phyloP scores from a whole-genome alignment of 768 basidiomycete species.

The Amanita muscaria region DNA sequence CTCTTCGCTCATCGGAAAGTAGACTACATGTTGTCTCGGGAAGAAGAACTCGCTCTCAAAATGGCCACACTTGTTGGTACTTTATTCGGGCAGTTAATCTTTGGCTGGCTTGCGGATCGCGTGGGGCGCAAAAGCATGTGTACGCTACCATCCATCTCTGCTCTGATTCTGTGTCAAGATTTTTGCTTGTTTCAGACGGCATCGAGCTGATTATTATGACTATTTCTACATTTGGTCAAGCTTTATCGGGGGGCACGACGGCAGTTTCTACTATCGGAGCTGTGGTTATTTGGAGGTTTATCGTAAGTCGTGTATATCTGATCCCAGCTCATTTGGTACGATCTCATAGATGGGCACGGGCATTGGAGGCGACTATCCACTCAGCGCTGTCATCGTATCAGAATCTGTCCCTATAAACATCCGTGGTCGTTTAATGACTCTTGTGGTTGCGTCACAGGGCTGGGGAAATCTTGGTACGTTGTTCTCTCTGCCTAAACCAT shows the following conservation, averaged over 20 bases:
- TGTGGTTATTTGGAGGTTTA: slow-evolving; percentile 77
- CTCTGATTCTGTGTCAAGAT: background rate
- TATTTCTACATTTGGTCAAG: slow-evolving; percentile 69
- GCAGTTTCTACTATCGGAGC: slow-evolving; percentile 68
- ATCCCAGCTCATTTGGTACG: background rate
- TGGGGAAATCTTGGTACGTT: slow-evolving; percentile 55
- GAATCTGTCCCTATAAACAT: slow-evolving; percentile 76
- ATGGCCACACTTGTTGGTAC: slow-evolving; percentile 73
- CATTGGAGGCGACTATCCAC: slow-evolving; percentile 88
- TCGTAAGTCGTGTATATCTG: slow-evolving; percentile 30
- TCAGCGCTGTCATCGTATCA: slow-evolving; percentile 79
- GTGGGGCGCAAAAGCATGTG: slow-evolving; percentile 78
- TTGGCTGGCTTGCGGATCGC: slow-evolving; percentile 74
- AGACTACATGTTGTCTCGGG: slow-evolving; percentile 52
- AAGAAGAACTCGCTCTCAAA: slow-evolving; percentile 72
- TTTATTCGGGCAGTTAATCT: slow-evolving; percentile 64
- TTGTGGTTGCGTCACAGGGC: slow-evolving; percentile 79
- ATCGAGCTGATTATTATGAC: slow-evolving; percentile 78
- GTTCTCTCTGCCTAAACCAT: background rate
- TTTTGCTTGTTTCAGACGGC: slow-evolving; percentile 36
- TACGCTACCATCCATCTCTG: slow-evolving; percentile 25
- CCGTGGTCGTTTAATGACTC: slow-evolving; percentile 84
- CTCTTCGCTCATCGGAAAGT: background rate
- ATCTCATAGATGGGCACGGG: slow-evolving; percentile 59
- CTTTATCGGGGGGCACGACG: slow-evolving; percentile 58